These are phyloP conservation scores for Xylariaceae sp. DNA, from an alignment of 2,329 filamentous ascomycete species.

Conservation along the genomic window DNA sequence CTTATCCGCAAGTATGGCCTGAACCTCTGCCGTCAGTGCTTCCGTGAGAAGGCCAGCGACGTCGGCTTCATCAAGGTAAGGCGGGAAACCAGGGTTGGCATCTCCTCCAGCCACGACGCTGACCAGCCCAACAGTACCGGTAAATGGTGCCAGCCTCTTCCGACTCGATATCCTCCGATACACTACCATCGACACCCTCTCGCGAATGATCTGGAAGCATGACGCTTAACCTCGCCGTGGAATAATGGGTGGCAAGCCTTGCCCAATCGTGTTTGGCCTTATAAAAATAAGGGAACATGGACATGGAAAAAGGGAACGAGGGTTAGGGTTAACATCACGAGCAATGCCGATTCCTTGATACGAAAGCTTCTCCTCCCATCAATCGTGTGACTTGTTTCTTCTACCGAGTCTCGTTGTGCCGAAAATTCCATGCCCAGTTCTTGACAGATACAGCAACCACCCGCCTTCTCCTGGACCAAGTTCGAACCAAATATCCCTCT, in stretches of 20 bases:
- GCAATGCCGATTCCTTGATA: conserved; percentile 17
- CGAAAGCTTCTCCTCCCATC: background rate
- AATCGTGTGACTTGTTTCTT: conserved; percentile 6
- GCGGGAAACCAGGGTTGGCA: background rate
- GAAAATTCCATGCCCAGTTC: background rate
- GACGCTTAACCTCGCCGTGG: conserved; percentile 7
- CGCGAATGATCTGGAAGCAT: conserved; percentile 10
- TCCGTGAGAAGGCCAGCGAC: conserved; percentile 9
- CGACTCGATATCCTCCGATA: conserved; percentile 11
- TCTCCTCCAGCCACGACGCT: background rate
- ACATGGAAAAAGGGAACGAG: conserved; percentile 12
- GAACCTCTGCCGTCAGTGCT: conserved; percentile 78
- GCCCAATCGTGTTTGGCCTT: conserved; percentile 3
- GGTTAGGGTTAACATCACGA: conserved; percentile 16
- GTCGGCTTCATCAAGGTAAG: background rate
- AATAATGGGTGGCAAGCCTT: conserved; percentile 5
- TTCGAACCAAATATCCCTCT: background rate
- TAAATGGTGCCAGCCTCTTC: conserved; percentile 6
- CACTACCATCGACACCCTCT: conserved; percentile 17
- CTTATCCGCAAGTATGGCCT: conserved; percentile 99
- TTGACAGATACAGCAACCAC: background rate
- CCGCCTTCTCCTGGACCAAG: background rate
- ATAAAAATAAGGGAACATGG: conserved; percentile 4
- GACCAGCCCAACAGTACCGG: conserved; percentile 12
- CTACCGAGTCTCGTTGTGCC: background rate